A percentile compares a stretch with the other conserved stretches of the same genome.
Conservation (phyloP, 805 yeast genomes). For the Torulaspora microellipsoides region DNA sequence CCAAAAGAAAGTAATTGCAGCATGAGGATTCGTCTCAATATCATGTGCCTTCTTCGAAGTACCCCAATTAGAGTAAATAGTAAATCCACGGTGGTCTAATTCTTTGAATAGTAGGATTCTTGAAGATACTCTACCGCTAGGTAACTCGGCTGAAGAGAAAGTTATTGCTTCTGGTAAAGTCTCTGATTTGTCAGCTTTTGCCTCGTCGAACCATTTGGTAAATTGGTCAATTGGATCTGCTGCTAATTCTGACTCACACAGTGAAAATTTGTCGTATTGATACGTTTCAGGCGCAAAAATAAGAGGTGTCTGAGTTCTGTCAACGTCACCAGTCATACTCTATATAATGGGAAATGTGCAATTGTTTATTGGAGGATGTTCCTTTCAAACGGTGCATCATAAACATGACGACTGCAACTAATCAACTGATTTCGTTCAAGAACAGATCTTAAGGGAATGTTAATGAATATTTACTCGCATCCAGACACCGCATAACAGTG, state of each 20-base stretch:
- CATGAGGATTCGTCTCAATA: conserved; percentile 65
- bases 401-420: no score
- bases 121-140: conserved; percentile 85
- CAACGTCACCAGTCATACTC: conserved; percentile 20
- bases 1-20: conserved; percentile 90
- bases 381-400: no score
- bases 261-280: conserved; percentile 69
- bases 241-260: conserved; percentile 50
- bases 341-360: background rate
- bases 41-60: conserved; percentile 78
- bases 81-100: conserved; percentile 77
- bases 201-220: conserved; percentile 79
- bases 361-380: no score
- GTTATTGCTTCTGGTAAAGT: conserved; percentile 78
- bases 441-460: no score
- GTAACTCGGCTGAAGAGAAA: conserved; percentile 83
- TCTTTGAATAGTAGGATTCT: conserved; percentile 86
- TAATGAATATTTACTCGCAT: no score
- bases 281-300: conserved; percentile 81
- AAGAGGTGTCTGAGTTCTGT: conserved; percentile 30
- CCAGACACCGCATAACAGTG: no score
- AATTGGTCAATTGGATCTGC: conserved; percentile 72
- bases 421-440: no score
- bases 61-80: conserved; percentile 89
- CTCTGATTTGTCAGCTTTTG: conserved; percentile 48